A percentile compares a stretch with the other conserved stretches of the same genome.
These are phyloP conservation scores for Ascochyta clinopodiicola DNA, from an alignment of 2,329 filamentous ascomycete species.

Conservation along the genomic window DNA sequence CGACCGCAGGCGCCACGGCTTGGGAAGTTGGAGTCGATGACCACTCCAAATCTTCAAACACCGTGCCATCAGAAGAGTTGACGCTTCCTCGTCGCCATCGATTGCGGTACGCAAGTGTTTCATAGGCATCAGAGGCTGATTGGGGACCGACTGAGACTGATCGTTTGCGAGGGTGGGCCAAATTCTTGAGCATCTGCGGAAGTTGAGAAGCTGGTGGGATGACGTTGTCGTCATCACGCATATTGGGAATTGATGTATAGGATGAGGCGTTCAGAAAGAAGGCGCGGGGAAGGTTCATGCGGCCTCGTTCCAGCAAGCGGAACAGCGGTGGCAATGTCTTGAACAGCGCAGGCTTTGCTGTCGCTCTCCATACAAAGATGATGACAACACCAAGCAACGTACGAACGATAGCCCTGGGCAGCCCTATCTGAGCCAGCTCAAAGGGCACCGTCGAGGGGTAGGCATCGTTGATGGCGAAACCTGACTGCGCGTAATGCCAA, in stretches of 20 bases:
- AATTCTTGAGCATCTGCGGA: conserved; percentile 78
- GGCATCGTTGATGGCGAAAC: conserved; percentile 59
- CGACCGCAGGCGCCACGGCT: conserved; percentile 39
- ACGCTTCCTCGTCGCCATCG: conserved; percentile 68
- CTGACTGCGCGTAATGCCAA: conserved; percentile 77
- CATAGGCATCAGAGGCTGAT: conserved; percentile 94
- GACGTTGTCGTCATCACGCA: conserved; percentile 82
- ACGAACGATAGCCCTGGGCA: conserved; percentile 67
- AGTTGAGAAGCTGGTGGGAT: conserved; percentile 90
- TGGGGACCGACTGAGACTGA: conserved; percentile 92
- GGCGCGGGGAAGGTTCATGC: conserved; percentile 80
- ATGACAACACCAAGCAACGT: conserved; percentile 80
- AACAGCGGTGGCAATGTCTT: conserved; percentile 83
- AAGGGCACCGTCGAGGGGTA: conserved; percentile 69
- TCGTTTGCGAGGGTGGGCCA: conserved; percentile 80
- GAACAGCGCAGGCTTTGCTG: conserved; percentile 84
- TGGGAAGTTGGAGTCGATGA: conserved; percentile 22
- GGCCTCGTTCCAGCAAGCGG: conserved; percentile 79
- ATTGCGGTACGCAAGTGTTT: conserved; percentile 90
- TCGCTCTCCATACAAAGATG: conserved; percentile 88
- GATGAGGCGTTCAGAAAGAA: conserved; percentile 92
- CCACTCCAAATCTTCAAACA: conserved; percentile 37
- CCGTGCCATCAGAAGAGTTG: conserved; percentile 48
- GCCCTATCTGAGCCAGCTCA: conserved; percentile 70
- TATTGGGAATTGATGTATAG: conserved; percentile 81